A percentile compares a stretch with the other conserved stretches of the same genome.
Evolutionary conservation across 768 basidiomycete species (phyloP).

Genomic region (Termitomyces sp.): DNA sequence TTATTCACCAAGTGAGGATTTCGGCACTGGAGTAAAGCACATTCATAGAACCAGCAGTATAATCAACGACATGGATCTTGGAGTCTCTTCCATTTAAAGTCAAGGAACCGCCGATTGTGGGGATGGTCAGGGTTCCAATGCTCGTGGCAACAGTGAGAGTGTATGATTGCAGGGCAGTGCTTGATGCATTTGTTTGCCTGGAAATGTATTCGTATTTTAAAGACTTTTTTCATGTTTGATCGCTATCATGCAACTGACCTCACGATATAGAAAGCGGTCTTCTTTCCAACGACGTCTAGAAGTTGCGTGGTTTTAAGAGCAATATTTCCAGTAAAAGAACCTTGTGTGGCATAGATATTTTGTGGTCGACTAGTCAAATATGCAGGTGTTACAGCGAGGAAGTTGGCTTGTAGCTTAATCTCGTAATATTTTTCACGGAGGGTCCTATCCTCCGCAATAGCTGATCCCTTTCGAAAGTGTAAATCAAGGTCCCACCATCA

Average conservation of each 20-base stretch:
- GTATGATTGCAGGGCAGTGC: conserved; percentile 36
- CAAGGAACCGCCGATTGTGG: conserved; percentile 40
- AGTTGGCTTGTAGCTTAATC: conserved; percentile 48
- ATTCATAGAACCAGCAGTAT: conserved; percentile 39
- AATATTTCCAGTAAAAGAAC: conserved; percentile 45
- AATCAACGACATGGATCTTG: conserved; percentile 50
- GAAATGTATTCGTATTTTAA: neutral
- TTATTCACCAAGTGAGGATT: conserved; percentile 42
- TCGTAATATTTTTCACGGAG: conserved; percentile 54
- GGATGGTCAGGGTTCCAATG: conserved; percentile 38
- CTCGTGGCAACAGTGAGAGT: conserved; percentile 43
- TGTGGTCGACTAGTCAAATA: conserved; percentile 45
- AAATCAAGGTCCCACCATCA: neutral
- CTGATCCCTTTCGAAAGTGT: conserved; percentile 33
- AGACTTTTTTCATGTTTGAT: too few species aligned
- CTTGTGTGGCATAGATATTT: conserved; percentile 37
- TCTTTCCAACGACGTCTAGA: conserved; percentile 43
- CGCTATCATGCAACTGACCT: conserved; percentile 22
- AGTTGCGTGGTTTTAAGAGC: conserved; percentile 48
- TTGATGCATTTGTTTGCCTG: conserved; percentile 39
- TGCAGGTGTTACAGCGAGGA: conserved; percentile 47
- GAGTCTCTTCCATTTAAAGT: conserved; percentile 50
- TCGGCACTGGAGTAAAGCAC: conserved; percentile 48
- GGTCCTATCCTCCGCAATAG: conserved; percentile 49
- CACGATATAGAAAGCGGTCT: conserved; percentile 46